Evolutionary conservation across 495 filamentous ascomycete genomes (phyloP).

Genomic region (Parachaetomium inaequale): DNA sequence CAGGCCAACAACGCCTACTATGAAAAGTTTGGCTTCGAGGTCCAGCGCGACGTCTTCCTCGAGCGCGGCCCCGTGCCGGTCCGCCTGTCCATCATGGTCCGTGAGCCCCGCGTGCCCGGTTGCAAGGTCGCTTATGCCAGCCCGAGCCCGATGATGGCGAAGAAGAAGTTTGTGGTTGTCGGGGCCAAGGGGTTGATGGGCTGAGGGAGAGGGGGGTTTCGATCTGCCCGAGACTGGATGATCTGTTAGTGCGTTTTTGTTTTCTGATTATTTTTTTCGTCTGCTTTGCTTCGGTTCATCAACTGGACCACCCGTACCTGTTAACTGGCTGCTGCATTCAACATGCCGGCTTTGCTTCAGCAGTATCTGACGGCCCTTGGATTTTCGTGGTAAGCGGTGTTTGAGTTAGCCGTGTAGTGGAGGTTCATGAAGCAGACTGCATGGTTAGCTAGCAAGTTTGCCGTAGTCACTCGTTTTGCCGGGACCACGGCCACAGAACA

Average conservation of each 20-base stretch:
- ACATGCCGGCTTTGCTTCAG: conserved; percentile 9
- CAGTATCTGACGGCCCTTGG: background rate
- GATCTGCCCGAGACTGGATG: background rate
- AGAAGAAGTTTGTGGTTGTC: conserved; percentile 21
- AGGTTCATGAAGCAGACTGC: background rate
- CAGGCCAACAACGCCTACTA: conserved; percentile 64
- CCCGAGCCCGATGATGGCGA: conserved; percentile 8
- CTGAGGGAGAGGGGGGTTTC: background rate
- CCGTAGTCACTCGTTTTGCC: background rate
- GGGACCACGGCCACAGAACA: too few relatives aligned
- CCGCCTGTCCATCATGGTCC: conserved; percentile 70
- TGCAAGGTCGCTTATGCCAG: conserved; percentile 29
- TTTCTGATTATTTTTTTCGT: background rate
- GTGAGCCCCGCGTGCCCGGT: conserved; percentile 49
- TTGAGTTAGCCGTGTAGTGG: background rate
- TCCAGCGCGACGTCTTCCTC: conserved; percentile 56
- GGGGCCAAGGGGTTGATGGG: background rate
- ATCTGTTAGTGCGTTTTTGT: background rate
- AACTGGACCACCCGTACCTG: conserved; percentile 13
- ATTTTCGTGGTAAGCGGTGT: background rate
- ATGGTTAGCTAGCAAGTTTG: background rate
- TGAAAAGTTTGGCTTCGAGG: conserved; percentile 63
- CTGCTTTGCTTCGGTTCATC: conserved; percentile 12
- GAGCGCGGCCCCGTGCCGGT: conserved; percentile 57
- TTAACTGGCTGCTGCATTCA: conserved; percentile 13